Evolutionary conservation across 441 rosid genomes (phyloP), one percentile per base, ranked within the genome.

Genomic region (Gossypium davidsonii): DNA sequence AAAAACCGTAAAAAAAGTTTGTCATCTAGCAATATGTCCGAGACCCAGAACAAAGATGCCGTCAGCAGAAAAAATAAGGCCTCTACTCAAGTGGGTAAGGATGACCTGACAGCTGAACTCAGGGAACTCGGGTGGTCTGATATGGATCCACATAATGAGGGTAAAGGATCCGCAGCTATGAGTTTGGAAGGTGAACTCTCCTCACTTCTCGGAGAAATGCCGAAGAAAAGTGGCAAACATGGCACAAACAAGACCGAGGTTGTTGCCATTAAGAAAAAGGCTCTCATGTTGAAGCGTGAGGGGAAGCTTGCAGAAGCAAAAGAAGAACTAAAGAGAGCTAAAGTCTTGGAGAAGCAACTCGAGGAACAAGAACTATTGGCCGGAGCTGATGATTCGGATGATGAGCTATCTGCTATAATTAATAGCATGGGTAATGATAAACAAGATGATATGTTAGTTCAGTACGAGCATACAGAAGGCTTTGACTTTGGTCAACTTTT

Each of bases 301-400:
- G 99, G 98, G 60, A 92, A 90, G 71, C 90, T 94, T 81, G 84
- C 85, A 12, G 98, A 94, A 85, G 99, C 99, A 67, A 94, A 94
- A 86, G 96, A 94, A 83, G 99, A 94, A 81, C 77, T 92, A 18
- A 94, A 89, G 85, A 88, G 77, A 78, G 98, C 98, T 73, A 94
- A 94, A 79, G 44, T 88, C 80, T 80, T 94, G 69, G 99, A 94
- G 81, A 89, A 86, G 85, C 87, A 92, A 77, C 85, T 90, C 77
- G 97, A 94, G 85, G 98, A 94, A 75, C 86, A 88, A 77, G 96
- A 91, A 74, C 85, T 92, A 67, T 75, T 92, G 79, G 94, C 86
- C 25, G 91, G 75, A 15, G 89, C 77, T 51, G 97, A 87, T 69
- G 98, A 91, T 79, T 90, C 94, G 67, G 98, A 94, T 74, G 98